A percentile compares a stretch with the other conserved stretches of the same genome.
Evolutionary conservation across 2,329 filamentous ascomycete genomes (phyloP).

Genomic region (Cladosporium sp.): DNA sequence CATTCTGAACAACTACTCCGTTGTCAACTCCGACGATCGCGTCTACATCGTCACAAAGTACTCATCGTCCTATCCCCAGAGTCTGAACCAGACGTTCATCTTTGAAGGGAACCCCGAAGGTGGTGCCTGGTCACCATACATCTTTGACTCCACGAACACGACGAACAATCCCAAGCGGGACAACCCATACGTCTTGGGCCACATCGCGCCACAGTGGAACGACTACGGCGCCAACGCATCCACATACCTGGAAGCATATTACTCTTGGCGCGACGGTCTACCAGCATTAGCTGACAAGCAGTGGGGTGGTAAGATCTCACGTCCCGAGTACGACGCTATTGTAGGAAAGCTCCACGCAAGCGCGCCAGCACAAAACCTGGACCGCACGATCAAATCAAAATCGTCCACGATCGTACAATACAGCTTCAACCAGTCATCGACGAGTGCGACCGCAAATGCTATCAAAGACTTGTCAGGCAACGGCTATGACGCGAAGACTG

Average conservation of each 20-base stretch:
- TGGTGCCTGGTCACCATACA: conserved; percentile 51
- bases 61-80: conserved; percentile 49
- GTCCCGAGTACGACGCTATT: conserved; percentile 42
- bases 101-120: conserved; percentile 49
- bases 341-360: conserved; percentile 45
- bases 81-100: conserved; percentile 51
- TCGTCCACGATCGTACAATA: conserved; percentile 43
- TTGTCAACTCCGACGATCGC: conserved; percentile 58
- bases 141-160: conserved; percentile 54
- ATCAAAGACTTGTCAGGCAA: conserved; percentile 46
- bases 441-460: neutral
- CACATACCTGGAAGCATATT: conserved; percentile 56
- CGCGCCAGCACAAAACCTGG: conserved; percentile 54
- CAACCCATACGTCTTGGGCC: conserved; percentile 49
- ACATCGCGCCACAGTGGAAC: conserved; percentile 57
- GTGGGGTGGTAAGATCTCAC: conserved; percentile 54
- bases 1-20: conserved; percentile 49
- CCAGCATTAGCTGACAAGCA: conserved; percentile 56
- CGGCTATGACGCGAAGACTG: conserved; percentile 44
- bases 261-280: conserved; percentile 54
- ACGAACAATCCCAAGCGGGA: conserved; percentile 50
- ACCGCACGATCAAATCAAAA: conserved; percentile 45
- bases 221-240: conserved; percentile 57
- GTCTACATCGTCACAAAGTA: conserved; percentile 57
- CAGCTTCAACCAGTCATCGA: conserved; percentile 30